Evolutionary conservation across 2,329 filamentous ascomycete genomes (phyloP).

Genomic region (Penicillium thymicola): DNA sequence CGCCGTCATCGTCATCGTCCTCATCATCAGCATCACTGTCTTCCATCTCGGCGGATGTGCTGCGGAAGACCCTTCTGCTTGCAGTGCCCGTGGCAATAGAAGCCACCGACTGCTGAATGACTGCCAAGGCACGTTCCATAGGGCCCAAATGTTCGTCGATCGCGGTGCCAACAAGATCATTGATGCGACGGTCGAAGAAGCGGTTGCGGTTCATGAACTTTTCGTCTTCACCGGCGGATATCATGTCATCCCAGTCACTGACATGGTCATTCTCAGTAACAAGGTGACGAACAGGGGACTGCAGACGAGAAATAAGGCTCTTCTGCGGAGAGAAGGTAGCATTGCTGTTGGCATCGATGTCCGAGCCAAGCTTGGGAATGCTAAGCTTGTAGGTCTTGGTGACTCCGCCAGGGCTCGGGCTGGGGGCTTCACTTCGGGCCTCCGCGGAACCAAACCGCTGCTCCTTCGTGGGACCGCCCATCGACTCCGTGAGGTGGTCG

Average conservation of each 20-base stretch:
- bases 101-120: conserved; percentile 68
- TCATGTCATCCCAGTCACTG: conserved; percentile 89
- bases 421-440: conserved; percentile 66
- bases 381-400: conserved; percentile 47
- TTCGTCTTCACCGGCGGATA: conserved; percentile 76
- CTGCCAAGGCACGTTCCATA: conserved; percentile 72
- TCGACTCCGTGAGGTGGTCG: conserved; percentile 31
- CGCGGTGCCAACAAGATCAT: conserved; percentile 75
- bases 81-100: conserved; percentile 57
- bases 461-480: conserved; percentile 52
- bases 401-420: conserved; percentile 64
- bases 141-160: conserved; percentile 75
- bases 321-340: conserved; percentile 57
- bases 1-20: conserved; percentile 65
- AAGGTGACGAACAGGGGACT: conserved; percentile 60
- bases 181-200: conserved; percentile 90
- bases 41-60: conserved; percentile 63
- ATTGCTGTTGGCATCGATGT: conserved; percentile 40
- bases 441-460: conserved; percentile 52
- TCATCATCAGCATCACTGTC: conserved; percentile 95
- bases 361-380: conserved; percentile 37
- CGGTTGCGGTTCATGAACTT: conserved; percentile 77
- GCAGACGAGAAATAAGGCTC: conserved; percentile 57
- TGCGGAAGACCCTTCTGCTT: conserved; percentile 59
- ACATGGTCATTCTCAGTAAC: conserved; percentile 61